Base-by-base conservation (phyloP, 1,139 yeast species). In the Blastobotrys aristatus region DNA sequence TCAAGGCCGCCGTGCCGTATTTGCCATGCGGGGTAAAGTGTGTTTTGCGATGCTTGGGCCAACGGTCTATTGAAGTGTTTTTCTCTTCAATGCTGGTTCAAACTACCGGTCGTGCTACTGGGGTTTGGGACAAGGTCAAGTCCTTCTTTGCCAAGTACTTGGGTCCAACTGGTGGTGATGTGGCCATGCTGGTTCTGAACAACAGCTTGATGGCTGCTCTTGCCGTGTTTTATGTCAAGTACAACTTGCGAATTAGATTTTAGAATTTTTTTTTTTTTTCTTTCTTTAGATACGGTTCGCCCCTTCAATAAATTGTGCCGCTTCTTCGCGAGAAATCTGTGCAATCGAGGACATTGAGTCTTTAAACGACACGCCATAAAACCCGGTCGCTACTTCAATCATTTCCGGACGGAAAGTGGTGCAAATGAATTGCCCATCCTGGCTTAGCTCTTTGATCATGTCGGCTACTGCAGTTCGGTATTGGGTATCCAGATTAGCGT, bases 351-450 rank as follows among this genome's bases (percentile, higher is more conserved):
- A 87, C 49, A 87, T 89, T 64, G 88, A 88, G 63, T 87, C 85
- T 54, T 79, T 79, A 64, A 82, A 90, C 68, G 81, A 78, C 2
- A 92, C 96, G 20, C 97, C 96, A 62, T 82, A 92, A 62, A 86
- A 89, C 54, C 79, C 82, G 63, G 86, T 87, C 2, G 96, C 96
- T 13, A 83, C 89, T 53, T 82, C 82, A 33, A 94, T 70, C 88
- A 92, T 83, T 63, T 92, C 98, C 0, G 95, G 89, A 57, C 97
- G 73, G 72, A 94, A 94, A 0, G 98, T 92, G 1, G 98, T 92
- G 65, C 97, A 90, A 35, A 92, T 88, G 61, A 92, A 92, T 64
- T 92, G 99, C 29, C 64, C 61, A 36, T 71, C 68, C 14, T 58
- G 55, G 14, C 96, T 77, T 47, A 90, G 69, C 38, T 77, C 75